Evolutionary conservation across 345 rosid species (phyloP).

Genomic region (Euphorbia tirucalli): DNA sequence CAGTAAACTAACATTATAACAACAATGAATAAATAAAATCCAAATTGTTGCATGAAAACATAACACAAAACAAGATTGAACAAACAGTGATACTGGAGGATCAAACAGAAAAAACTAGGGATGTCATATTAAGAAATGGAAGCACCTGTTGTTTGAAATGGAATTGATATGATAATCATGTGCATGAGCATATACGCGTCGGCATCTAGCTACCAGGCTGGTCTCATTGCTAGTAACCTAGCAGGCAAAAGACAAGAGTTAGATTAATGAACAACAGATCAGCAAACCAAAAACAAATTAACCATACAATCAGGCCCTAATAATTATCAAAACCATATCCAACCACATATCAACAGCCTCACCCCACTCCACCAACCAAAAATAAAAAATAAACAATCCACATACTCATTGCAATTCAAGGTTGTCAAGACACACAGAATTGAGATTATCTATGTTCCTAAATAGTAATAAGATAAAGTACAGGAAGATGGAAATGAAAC

Average conservation of each 20-base stretch:
- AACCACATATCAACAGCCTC: background rate
- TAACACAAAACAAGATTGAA: background rate
- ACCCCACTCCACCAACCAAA: background rate
- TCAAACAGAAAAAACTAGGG: background rate
- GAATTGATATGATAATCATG: constrained; percentile 99
- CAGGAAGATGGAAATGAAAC: background rate
- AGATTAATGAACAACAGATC: constrained; percentile 11
- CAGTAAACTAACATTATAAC: background rate
- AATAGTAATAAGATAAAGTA: background rate
- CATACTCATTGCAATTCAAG: background rate
- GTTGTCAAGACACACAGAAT: background rate
- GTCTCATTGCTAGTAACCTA: constrained; percentile 87
- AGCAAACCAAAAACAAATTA: background rate
- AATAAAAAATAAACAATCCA: background rate
- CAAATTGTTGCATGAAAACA: background rate
- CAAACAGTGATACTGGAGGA: background rate
- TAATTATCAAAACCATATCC: background rate
- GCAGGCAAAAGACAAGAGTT: constrained; percentile 7
- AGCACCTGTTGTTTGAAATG: constrained; percentile 87
- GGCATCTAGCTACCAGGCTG: constrained; percentile 82
- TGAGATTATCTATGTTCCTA: background rate
- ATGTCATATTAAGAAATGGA: constrained; percentile 1
- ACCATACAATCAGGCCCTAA: background rate
- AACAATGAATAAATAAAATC: background rate
- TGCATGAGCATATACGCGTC: constrained; percentile 96